Percentiles rank a stretch among this genome's conserved stretches.
These are phyloP conservation scores for Tulasnella sp. DNA, from an alignment of 768 basidiomycete genomes.

Conservation along the genomic window DNA sequence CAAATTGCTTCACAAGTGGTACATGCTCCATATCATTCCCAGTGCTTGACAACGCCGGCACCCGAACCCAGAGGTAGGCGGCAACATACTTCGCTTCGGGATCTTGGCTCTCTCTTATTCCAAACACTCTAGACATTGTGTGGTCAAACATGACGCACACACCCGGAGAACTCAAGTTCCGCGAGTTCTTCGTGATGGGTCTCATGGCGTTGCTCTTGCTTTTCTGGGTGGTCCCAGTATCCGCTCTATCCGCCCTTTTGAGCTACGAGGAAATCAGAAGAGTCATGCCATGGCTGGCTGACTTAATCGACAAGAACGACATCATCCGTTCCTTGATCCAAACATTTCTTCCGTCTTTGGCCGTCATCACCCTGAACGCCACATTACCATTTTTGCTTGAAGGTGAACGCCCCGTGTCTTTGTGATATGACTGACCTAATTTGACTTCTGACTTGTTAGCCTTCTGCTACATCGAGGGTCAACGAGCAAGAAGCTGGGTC, in stretches of 20 bases:
- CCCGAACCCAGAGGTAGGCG: constrained; percentile 62
- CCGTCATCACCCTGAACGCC: constrained; percentile 83
- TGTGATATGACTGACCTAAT: neutral
- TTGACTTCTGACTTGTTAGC: constrained; percentile 25
- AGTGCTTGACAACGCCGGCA: constrained; percentile 59
- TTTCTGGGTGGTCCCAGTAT: constrained; percentile 88
- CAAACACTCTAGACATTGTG: constrained; percentile 52
- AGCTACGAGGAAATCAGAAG: constrained; percentile 93
- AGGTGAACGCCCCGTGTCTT: constrained; percentile 34
- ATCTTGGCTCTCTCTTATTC: neutral
- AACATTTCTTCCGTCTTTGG: constrained; percentile 86
- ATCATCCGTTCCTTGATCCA: constrained; percentile 80
- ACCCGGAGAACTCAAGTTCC: constrained; percentile 41
- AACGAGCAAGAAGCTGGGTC: constrained; percentile 80
- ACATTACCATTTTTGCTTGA: constrained; percentile 80
- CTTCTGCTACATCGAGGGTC: constrained; percentile 85
- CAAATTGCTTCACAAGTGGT: constrained; percentile 86
- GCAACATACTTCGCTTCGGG: neutral
- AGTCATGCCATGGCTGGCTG: constrained; percentile 74
- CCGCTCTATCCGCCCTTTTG: constrained; percentile 72
- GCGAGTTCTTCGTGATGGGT: constrained; percentile 59
- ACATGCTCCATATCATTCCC: constrained; percentile 55
- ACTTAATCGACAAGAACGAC: constrained; percentile 70
- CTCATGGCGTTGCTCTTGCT: constrained; percentile 67
- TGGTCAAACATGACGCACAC: constrained; percentile 84